These are phyloP conservation scores for Colletotrichum eleusines DNA, from an alignment of 2,329 filamentous ascomycete genomes.

Conservation along the genomic window DNA sequence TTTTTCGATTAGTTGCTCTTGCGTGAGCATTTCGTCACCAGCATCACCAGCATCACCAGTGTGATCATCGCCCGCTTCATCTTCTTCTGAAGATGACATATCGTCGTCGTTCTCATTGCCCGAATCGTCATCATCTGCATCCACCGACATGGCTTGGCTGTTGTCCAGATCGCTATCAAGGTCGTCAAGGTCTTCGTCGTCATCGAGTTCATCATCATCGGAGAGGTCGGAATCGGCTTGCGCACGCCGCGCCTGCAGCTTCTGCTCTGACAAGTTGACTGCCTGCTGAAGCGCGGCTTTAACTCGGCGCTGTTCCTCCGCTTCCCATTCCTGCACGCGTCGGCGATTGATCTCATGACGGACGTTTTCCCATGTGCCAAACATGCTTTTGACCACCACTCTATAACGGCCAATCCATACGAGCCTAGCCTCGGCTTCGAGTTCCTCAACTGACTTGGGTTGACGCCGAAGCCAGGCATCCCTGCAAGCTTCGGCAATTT, in stretches of 20 bases:
- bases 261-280: conserved; percentile 77
- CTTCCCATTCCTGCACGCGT: conserved; percentile 72
- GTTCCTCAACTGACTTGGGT: conserved; percentile 82
- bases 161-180: conserved; percentile 51
- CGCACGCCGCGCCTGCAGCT: conserved; percentile 71
- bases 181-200: conserved; percentile 55
- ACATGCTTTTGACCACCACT: conserved; percentile 71
- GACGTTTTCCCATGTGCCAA: conserved; percentile 74
- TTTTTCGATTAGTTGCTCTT: conserved; percentile 76
- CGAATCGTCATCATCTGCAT: conserved; percentile 55
- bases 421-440: conserved; percentile 81
- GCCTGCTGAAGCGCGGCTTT: conserved; percentile 79
- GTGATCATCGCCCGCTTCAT: conserved; percentile 63
- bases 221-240: conserved; percentile 66
- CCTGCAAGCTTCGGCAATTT: conserved; percentile 80
- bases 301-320: conserved; percentile 72
- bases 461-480: conserved; percentile 81
- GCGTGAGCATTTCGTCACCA: conserved; percentile 74
- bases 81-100: conserved; percentile 74
- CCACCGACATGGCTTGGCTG: conserved; percentile 56
- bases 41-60: conserved; percentile 62
- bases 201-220: conserved; percentile 60
- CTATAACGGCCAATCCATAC: conserved; percentile 77
- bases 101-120: conserved; percentile 57
- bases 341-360: conserved; percentile 70